phyloP scores from a whole-genome alignment of 2,329 filamentous ascomycete species.

The Aspergillus sp. region DNA sequence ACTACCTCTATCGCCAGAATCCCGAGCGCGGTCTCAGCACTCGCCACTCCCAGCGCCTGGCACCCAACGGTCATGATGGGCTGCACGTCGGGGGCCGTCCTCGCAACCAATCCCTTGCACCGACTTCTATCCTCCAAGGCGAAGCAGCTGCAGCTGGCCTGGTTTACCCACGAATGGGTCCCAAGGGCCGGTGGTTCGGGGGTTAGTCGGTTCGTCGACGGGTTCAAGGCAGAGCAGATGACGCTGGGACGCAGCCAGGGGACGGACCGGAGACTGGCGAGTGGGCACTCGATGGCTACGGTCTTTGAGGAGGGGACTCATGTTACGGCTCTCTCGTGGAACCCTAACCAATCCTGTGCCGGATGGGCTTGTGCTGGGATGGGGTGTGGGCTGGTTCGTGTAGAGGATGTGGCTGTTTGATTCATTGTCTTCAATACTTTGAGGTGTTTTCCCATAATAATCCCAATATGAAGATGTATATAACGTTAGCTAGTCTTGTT shows the following conservation, averaged over 20 bases:
- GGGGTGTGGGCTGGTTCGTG: constrained; percentile 56
- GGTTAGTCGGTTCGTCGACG: constrained; percentile 36
- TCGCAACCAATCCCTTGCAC: constrained; percentile 43
- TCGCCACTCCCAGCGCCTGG: constrained; percentile 29
- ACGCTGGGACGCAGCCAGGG: constrained; percentile 22
- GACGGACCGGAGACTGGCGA: constrained; percentile 22
- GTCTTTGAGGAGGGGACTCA: constrained; percentile 56
- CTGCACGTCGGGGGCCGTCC: constrained; percentile 43
- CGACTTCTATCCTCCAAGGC: constrained; percentile 43
- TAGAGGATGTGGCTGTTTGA: constrained; percentile 53
- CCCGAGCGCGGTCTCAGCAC: constrained; percentile 23
- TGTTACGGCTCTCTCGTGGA: constrained; percentile 57
- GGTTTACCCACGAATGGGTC: constrained; percentile 51
- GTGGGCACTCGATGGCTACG: constrained; percentile 27
- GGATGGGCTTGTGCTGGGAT: constrained; percentile 59
- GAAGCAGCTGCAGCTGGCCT: constrained; percentile 44
- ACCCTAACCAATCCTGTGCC: constrained; percentile 55
- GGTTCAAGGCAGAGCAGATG: constrained; percentile 32
- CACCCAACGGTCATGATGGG: constrained; percentile 49
- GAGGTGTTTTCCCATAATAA: constrained; percentile 1
- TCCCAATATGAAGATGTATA: too few relatives aligned
- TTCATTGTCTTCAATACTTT: constrained; percentile 1
- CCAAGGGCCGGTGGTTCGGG: constrained; percentile 20
- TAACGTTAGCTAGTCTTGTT: too few relatives aligned
- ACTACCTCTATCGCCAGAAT: constrained; percentile 41